Conservation (phyloP, 176 grass and related monocot species). For the Oropetium thomaeum region DNA sequence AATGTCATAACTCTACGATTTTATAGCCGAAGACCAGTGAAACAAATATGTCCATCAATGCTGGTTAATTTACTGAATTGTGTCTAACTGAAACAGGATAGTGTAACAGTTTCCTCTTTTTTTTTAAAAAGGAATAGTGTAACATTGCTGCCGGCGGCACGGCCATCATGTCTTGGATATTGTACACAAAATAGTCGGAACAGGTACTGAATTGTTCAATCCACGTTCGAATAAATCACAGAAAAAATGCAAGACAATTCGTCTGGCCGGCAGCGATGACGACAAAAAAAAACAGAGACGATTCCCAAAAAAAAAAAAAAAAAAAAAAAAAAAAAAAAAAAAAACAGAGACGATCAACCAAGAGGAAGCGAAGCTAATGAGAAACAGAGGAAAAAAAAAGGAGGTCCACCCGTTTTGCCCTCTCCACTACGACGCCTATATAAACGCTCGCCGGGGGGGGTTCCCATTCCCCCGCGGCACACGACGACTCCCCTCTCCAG, state of each 20-base stretch:
- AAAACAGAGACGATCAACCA: neutral
- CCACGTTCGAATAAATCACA: neutral
- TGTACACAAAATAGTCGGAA: neutral
- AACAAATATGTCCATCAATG: neutral
- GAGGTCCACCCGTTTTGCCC: neutral
- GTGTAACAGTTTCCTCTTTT: too few species aligned
- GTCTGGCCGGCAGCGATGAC: neutral
- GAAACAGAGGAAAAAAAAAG: neutral
- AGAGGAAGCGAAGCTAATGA: neutral
- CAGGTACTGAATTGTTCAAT: neutral
- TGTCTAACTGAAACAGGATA: slow-evolving; percentile 12
- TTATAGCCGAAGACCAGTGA: neutral
- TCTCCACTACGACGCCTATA: neutral
- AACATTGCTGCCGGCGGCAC: neutral
- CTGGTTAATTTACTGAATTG: neutral
- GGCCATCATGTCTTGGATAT: neutral
- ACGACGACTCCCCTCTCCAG: slow-evolving; percentile 19
- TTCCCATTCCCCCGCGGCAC: slow-evolving; percentile 19
- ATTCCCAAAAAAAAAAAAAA: too few species aligned
- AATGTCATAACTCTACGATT: neutral
- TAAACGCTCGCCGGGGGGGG: neutral
- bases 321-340: too few species aligned
- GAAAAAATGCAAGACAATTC: neutral
- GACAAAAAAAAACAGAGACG: neutral
- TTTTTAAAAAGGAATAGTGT: too few species aligned